A percentile compares a stretch with the other conserved stretches of the same genome.
These are phyloP conservation scores for Thermomucor indicae-seudaticae DNA, from an alignment of 371 early-diverging fungal genomes.

Conservation along the genomic window DNA sequence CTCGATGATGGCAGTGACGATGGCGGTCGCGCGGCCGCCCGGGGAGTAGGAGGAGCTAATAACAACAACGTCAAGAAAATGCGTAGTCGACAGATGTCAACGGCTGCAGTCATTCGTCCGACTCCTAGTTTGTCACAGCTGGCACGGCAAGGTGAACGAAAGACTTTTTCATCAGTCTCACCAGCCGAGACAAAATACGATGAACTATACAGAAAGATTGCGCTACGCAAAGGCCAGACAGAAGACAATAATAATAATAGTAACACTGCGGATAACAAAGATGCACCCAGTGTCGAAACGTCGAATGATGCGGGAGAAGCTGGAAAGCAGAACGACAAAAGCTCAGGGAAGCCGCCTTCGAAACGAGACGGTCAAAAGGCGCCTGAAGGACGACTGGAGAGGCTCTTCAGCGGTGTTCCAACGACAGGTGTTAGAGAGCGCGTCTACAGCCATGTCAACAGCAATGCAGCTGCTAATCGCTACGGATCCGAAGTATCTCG, in stretches of 20 bases:
- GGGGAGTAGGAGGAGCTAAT: background rate
- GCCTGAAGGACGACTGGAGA: constrained; percentile 23
- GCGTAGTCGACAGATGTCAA: constrained; percentile 26
- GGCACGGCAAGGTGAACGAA: constrained; percentile 39
- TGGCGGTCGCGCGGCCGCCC: constrained; percentile 3
- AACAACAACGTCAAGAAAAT: constrained; percentile 1
- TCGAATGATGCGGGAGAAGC: background rate
- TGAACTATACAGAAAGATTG: constrained; percentile 35
- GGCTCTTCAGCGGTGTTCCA: constrained; percentile 34
- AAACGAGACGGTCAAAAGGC: constrained; percentile 10
- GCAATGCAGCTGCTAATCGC: constrained; percentile 1
- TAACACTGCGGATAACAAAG: too few species aligned
- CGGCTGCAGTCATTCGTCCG: constrained; percentile 20
- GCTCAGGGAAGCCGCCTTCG: background rate
- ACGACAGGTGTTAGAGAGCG: constrained; percentile 22
- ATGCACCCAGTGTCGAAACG: too few species aligned
- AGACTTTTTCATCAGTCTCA: constrained; percentile 41
- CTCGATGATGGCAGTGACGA: constrained; percentile 8
- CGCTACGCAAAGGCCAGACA: constrained; percentile 1
- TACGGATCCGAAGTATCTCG: background rate
- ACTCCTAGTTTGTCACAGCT: constrained; percentile 43
- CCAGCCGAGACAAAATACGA: constrained; percentile 47
- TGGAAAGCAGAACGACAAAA: background rate
- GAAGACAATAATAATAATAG: constrained; percentile 1
- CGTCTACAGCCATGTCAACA: constrained; percentile 3